phyloP scores from a whole-genome alignment of 768 basidiomycete genomes.

The Nevesoporus exiguus region DNA sequence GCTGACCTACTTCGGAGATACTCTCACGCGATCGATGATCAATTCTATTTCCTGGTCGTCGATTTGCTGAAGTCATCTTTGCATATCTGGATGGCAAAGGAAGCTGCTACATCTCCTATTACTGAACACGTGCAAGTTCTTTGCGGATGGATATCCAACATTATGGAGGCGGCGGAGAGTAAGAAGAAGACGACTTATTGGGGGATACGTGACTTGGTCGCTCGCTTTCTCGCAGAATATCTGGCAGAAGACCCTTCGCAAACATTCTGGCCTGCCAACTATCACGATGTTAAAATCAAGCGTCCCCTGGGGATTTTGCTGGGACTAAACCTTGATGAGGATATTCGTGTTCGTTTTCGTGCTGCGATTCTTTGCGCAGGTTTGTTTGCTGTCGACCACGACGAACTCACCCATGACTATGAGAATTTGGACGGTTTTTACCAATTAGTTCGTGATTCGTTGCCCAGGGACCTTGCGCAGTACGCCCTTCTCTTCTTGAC shows the following conservation, averaged over 20 bases:
- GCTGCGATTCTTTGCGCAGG: slow-evolving; percentile 57
- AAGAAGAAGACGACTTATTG: slow-evolving; percentile 52
- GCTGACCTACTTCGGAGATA: slow-evolving; percentile 52
- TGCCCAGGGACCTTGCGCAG: slow-evolving; percentile 48
- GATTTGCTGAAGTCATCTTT: slow-evolving; percentile 63
- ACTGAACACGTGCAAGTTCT: slow-evolving; percentile 46
- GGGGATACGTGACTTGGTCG: slow-evolving; percentile 61
- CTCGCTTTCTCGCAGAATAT: slow-evolving; percentile 65
- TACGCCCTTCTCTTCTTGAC: slow-evolving; percentile 31
- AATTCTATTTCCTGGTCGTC: slow-evolving; percentile 51
- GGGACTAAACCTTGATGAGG: slow-evolving; percentile 58
- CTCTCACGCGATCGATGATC: slow-evolving; percentile 50
- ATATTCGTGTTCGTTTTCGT: slow-evolving; percentile 83
- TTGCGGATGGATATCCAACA: slow-evolving; percentile 50
- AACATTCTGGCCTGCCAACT: slow-evolving; percentile 41
- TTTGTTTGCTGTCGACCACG: slow-evolving; percentile 46
- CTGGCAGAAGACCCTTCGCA: slow-evolving; percentile 55
- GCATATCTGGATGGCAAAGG: slow-evolving; percentile 50
- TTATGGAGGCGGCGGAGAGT: slow-evolving; percentile 35
- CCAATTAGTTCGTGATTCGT: slow-evolving; percentile 39
- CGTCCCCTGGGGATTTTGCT: slow-evolving; percentile 50
- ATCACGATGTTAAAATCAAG: slow-evolving; percentile 27
- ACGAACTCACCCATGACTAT: slow-evolving; percentile 28
- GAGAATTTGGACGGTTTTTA: slow-evolving; percentile 40
- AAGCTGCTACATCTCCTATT: slow-evolving; percentile 32